phyloP scores from a whole-genome alignment of 495 filamentous ascomycete genomes.

The Penicillium goetzii region DNA sequence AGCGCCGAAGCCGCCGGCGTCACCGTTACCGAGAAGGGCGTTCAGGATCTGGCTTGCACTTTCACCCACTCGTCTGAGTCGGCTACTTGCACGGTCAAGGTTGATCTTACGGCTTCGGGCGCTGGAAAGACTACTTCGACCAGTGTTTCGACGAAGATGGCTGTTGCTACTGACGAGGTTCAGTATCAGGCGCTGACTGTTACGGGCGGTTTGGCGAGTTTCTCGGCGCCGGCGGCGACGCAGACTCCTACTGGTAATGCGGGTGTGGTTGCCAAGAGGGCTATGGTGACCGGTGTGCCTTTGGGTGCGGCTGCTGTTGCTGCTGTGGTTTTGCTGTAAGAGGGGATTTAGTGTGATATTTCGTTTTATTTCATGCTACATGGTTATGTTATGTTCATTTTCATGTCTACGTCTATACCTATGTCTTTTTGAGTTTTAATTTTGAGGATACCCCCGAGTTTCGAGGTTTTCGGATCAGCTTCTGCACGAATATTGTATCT shows the following conservation, averaged over 20 bases:
- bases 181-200: slow-evolving; percentile 10
- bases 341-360: background rate
- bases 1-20: background rate
- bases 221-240: slow-evolving; percentile 12
- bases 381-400: background rate
- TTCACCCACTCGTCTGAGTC: slow-evolving; percentile 24
- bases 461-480: background rate
- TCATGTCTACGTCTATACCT: background rate
- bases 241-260: slow-evolving; percentile 16
- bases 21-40: background rate
- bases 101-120: background rate
- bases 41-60: slow-evolving; percentile 10
- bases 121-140: slow-evolving; percentile 11
- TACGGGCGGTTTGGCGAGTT: slow-evolving; percentile 18
- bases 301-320: slow-evolving; percentile 19
- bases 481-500: background rate
- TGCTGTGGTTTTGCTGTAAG: background rate
- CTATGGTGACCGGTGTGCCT: slow-evolving; percentile 26
- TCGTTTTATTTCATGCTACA: background rate
- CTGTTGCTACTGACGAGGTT: background rate
- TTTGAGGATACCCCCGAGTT: background rate
- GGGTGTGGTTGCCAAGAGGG: background rate
- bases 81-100: background rate
- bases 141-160: background rate
- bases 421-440: background rate